phyloP scores from a whole-genome alignment of 2,329 filamentous ascomycete genomes.

The Aspergillus neoniger region DNA sequence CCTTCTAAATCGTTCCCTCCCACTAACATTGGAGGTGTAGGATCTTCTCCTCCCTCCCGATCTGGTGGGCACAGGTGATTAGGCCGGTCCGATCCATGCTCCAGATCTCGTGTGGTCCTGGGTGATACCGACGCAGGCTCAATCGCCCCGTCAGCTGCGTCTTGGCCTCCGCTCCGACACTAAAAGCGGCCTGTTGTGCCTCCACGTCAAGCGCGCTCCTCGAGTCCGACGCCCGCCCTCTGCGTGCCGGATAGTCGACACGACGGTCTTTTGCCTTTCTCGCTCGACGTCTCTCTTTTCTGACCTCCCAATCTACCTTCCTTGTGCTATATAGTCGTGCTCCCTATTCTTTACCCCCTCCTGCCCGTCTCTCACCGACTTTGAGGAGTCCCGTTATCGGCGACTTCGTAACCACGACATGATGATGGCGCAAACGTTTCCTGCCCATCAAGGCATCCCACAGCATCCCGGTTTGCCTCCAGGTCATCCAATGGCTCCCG shows the following conservation, averaged over 20 bases:
- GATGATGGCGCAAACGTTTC: slow-evolving; percentile 58
- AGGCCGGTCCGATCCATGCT: slow-evolving; percentile 37
- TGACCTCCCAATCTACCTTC: background rate
- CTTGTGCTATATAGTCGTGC: background rate
- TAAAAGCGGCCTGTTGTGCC: slow-evolving; percentile 36
- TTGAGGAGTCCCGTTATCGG: slow-evolving; percentile 34
- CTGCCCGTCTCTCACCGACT: slow-evolving; percentile 22
- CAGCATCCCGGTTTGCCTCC: slow-evolving; percentile 61
- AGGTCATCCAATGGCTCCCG: slow-evolving; percentile 61
- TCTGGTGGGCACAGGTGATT: slow-evolving; percentile 29
- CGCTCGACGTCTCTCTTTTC: slow-evolving; percentile 10
- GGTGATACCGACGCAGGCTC: slow-evolving; percentile 34
- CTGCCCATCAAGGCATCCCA: slow-evolving; percentile 61
- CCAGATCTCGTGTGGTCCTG: slow-evolving; percentile 30
- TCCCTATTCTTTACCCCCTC: slow-evolving; percentile 6
- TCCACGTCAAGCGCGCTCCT: slow-evolving; percentile 35
- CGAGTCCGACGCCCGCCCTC: slow-evolving; percentile 26
- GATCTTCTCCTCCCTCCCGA: slow-evolving; percentile 20
- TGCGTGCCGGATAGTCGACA: slow-evolving; percentile 15
- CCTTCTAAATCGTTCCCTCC: slow-evolving; percentile 3
- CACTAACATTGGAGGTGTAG: slow-evolving; percentile 19
- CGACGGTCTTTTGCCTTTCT: slow-evolving; percentile 14
- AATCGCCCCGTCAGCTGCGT: slow-evolving; percentile 37
- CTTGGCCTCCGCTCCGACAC: slow-evolving; percentile 39
- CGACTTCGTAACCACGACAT: slow-evolving; percentile 48